Percentiles rank a stretch among this genome's conserved stretches.
Conservation (phyloP, 345 rosid genomes). For the Ceriops zippeliana region DNA sequence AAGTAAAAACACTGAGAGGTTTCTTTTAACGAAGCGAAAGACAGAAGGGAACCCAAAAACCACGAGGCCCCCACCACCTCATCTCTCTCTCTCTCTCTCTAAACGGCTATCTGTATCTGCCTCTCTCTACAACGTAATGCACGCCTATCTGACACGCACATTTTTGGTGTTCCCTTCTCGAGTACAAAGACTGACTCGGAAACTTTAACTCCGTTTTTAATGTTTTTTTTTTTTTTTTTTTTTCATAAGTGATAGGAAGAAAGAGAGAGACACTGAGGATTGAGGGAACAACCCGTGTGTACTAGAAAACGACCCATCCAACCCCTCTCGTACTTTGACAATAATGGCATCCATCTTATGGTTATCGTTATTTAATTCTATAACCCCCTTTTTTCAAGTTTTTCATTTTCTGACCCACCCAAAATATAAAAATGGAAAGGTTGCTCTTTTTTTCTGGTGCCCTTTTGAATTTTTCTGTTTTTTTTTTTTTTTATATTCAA, state of each 20-base stretch:
- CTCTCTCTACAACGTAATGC: slow-evolving; percentile 17
- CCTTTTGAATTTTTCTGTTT: too few species aligned
- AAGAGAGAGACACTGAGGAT: slow-evolving; percentile 2
- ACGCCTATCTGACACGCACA: slow-evolving; percentile 40
- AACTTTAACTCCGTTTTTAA: not conserved
- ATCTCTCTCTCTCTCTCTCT: not conserved
- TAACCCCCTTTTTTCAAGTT: not conserved
- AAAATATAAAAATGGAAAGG: too few species aligned
- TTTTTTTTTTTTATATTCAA: too few species aligned
- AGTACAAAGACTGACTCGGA: slow-evolving; percentile 28
- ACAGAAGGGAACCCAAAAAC: slow-evolving; percentile 9
- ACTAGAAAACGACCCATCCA: slow-evolving; percentile 48
- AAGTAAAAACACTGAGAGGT: not conserved
- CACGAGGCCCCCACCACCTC: slow-evolving; percentile 19
- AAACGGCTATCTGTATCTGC: not conserved
- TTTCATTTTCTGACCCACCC: too few species aligned
- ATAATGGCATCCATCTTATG: slow-evolving; percentile 38
- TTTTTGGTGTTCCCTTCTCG: slow-evolving; percentile 32
- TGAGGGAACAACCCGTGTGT: slow-evolving; percentile 17
- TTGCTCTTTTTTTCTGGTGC: too few species aligned
- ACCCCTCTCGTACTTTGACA: slow-evolving; percentile 33
- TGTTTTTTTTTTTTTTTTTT: slow-evolving; percentile 7
- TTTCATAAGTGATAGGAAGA: not conserved
- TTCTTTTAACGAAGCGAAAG: slow-evolving; percentile 2
- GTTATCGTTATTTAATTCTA: not conserved